Evolutionary conservation across 1,284 basidiomycete species (phyloP), one percentile per base, ranked within the genome.

Genomic region (Ceratobasidium sp.): DNA sequence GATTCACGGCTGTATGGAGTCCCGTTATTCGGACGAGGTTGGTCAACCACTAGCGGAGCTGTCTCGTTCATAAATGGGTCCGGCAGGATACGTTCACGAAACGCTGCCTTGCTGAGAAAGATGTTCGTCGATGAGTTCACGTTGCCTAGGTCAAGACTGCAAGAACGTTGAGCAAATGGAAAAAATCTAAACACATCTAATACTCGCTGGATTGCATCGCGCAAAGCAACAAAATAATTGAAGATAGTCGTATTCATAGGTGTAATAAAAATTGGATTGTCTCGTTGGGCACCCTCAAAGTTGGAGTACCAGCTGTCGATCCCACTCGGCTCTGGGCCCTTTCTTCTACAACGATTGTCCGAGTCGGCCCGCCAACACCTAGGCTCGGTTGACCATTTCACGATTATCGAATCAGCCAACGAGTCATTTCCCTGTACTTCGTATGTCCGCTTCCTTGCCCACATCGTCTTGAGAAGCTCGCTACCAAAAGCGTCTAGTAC

Each of bases 211-310:
- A 71, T 43, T 23, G 69, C 69, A n/a, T 71, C 69, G 6, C 57
- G 43, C 41, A 71, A 34, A 32, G 48, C 69, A 10, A 60, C 46
- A n/a, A 71, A 61, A 28, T 71, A 71, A 41, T 71, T 71, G 57
- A 59, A 71, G 21, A 71, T 26, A 1, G 69, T 71, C 45, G 69
- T 71, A n/a, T 71, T 71, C 57, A 71, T 71, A 18, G 55, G 57
- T 23, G 2, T 41, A 16, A 71, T 43, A 28, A 60, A 71, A 14
- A 26, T 12, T 6, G 69, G 57, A 9, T 71, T 4, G 32, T 48
- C 60, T 14, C 32, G 34, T 21, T 71, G 69, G 16, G 69, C 48
- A 41, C 69, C 69, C 16, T 32, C 36, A 5, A 57, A 60, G 57
- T 71, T 71, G 1, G 57, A 60, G n/a, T 71, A 71, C 69, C 69